Evolutionary conservation across 169 alveolate species (phyloP).

Genomic region (Prorocentrum cordatum): DNA sequence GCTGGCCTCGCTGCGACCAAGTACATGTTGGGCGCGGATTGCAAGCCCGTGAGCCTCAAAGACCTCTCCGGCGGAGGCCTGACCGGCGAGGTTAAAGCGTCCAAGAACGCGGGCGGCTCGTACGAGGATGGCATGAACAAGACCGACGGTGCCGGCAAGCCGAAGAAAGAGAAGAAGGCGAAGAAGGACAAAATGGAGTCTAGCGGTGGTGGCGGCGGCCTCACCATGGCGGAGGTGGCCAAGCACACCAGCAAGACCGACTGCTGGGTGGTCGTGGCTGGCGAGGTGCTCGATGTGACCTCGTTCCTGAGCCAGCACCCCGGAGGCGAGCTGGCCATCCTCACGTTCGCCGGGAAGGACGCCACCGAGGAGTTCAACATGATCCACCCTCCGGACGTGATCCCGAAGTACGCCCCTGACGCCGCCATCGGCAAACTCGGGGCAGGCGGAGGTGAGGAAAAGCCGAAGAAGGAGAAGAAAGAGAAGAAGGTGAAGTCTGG

Average conservation of each 20-base stretch:
- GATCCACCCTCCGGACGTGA: slow-evolving; percentile 47
- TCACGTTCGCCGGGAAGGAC: slow-evolving; percentile 75
- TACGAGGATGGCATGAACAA: slow-evolving; percentile 40
- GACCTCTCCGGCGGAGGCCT: slow-evolving; percentile 25
- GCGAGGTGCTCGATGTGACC: slow-evolving; percentile 77
- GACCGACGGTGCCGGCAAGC: neutral
- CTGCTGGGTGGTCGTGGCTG: slow-evolving; percentile 77
- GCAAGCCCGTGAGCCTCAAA: neutral
- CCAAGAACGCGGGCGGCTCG: slow-evolving; percentile 37
- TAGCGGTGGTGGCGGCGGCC: neutral
- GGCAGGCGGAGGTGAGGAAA: neutral
- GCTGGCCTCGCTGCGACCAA: slow-evolving; percentile 40
- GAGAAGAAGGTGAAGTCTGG: neutral
- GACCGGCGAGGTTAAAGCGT: neutral
- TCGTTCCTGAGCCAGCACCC: slow-evolving; percentile 75
- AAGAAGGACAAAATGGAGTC: neutral
- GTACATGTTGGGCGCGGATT: slow-evolving; percentile 42
- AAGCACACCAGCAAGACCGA: slow-evolving; percentile 74
- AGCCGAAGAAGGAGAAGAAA: neutral
- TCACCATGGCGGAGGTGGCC: slow-evolving; percentile 38
- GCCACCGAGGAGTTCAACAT: slow-evolving; percentile 70
- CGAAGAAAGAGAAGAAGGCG: neutral
- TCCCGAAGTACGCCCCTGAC: neutral
- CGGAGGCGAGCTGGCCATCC: slow-evolving; percentile 76
- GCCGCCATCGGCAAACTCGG: slow-evolving; percentile 4